Evolutionary conservation across 2,329 filamentous ascomycete genomes (phyloP).

Genomic region (Orbilia blumenaviensis): DNA sequence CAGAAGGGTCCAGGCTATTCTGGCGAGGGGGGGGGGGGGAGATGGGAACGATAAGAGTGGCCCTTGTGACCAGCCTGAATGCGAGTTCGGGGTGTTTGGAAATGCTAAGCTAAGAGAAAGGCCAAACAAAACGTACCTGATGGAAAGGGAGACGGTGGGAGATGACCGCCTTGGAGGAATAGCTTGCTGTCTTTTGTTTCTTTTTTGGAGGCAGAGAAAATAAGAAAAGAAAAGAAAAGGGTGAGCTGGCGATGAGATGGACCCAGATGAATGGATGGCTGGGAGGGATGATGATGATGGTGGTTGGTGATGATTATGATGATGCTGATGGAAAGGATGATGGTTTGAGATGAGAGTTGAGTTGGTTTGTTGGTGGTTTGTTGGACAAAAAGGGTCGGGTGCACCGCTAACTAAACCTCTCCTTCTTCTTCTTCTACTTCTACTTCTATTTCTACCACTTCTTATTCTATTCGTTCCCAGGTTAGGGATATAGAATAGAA

Average conservation of each 20-base stretch:
- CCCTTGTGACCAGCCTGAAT: constrained; percentile 50
- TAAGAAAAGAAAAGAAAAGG: background rate
- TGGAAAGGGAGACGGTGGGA: background rate
- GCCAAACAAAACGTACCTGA: background rate
- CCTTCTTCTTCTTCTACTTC: too few species aligned
- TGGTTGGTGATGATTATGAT: too few species aligned
- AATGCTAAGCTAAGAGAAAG: background rate
- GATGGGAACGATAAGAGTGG: constrained; percentile 16
- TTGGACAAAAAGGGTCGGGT: too few species aligned
- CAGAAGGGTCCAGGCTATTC: constrained; percentile 23
- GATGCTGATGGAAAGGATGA: background rate
- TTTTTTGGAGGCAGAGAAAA: background rate
- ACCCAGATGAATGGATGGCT: background rate
- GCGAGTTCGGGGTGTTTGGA: background rate
- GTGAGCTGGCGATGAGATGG: background rate
- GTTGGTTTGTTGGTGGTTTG: background rate
- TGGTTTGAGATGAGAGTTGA: constrained; percentile 21
- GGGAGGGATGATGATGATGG: too few species aligned
- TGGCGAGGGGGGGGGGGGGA: background rate
- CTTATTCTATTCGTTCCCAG: too few species aligned
- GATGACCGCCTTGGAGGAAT: constrained; percentile 14
- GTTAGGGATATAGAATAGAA: too few species aligned
- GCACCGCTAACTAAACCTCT: too few species aligned
- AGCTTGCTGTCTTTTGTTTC: too few species aligned
- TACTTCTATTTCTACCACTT: too few species aligned